phyloP scores from a whole-genome alignment of 306 rosid species.

The Vachellia pachyceras region DNA sequence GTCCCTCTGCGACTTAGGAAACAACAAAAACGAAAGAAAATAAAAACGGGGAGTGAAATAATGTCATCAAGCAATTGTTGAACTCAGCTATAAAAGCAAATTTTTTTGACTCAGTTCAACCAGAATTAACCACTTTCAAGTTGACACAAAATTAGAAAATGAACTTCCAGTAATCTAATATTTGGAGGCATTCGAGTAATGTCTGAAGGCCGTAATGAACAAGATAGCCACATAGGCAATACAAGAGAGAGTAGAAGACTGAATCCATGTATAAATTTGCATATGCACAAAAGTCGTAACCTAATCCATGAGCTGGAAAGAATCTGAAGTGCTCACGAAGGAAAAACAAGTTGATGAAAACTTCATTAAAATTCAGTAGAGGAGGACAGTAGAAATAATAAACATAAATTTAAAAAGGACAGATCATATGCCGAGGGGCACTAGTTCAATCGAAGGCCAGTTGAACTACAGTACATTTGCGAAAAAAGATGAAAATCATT shows the following conservation, averaged over 20 bases:
- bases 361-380: not conserved
- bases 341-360: constrained; percentile 19
- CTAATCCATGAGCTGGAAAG: not conserved
- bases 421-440: not conserved
- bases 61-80: constrained; percentile 5
- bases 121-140: constrained; percentile 19
- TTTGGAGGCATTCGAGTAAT: constrained; percentile 10
- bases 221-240: constrained; percentile 1
- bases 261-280: constrained; percentile 6
- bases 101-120: constrained; percentile 12
- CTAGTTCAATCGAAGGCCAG: not conserved
- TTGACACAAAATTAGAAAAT: constrained; percentile 11
- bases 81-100: constrained; percentile 23
- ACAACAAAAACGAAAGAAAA: not conserved
- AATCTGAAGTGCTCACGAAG: not conserved
- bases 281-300: not conserved
- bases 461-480: not conserved
- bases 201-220: constrained; percentile 12
- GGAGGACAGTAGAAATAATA: not conserved
- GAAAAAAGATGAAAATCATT: no score
- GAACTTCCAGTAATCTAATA: not conserved
- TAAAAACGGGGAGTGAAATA: not conserved
- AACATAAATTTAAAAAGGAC: not conserved
- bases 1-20: constrained; percentile 12
- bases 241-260: constrained; percentile 12